Conservation (phyloP, 2,329 filamentous ascomycete genomes). For the Akanthomyces muscarius region DNA sequence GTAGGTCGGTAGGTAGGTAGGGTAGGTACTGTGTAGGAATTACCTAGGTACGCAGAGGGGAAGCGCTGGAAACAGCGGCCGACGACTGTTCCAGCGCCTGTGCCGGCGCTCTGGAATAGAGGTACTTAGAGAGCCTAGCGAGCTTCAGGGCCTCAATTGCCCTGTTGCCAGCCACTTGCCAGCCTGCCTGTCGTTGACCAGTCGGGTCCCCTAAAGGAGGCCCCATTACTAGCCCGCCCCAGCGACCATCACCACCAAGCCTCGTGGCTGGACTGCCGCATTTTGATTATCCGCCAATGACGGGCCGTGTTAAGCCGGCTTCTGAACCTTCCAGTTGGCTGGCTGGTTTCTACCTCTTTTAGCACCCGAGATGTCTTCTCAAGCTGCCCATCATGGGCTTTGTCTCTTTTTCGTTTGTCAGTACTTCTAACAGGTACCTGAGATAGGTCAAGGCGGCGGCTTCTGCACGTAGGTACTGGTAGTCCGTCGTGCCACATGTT, state of each 20-base stretch:
- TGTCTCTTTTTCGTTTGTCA: neutral
- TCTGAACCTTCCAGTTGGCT: neutral
- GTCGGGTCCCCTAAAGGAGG: neutral
- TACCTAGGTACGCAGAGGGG: neutral
- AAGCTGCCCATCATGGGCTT: no score
- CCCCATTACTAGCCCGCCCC: neutral
- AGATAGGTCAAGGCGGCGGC: neutral
- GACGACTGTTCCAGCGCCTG: neutral
- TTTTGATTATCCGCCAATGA: conserved; percentile 15
- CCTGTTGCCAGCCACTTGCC: neutral
- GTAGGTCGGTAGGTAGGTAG: no score
- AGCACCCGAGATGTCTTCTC: neutral
- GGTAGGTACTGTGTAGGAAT: no score
- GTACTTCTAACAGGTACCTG: neutral
- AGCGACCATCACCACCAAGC: neutral
- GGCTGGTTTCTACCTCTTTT: neutral
- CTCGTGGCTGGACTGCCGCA: conserved; percentile 5
- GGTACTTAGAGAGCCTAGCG: neutral
- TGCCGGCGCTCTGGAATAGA: neutral
- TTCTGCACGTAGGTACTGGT: neutral
- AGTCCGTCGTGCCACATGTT: neutral
- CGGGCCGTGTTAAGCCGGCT: neutral
- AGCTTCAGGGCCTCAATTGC: neutral
- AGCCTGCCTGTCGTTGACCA: neutral
- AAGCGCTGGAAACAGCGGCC: neutral